Base-by-base conservation (phyloP, 441 rosid genomes). In the Viola pubescens region DNA sequence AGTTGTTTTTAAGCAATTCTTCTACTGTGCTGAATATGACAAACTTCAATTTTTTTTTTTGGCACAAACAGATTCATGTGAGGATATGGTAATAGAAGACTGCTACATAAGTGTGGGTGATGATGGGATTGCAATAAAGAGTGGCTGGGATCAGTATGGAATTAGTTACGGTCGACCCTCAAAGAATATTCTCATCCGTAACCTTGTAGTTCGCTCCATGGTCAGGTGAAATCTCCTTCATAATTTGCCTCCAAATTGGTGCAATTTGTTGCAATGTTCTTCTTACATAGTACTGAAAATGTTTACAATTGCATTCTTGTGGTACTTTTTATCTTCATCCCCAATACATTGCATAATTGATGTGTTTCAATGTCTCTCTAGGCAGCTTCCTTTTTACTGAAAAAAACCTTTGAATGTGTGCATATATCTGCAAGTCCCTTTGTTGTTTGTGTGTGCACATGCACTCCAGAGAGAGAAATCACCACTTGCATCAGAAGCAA, bases 71-170 rank as follows among this genome's bases (percentile, higher is more conserved):
- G 98, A 94, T 83, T 94, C 98, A 1, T 94, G 95, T 40, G 91
- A 86, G 76, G 95, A 90, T 75, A 81, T 94, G 88, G 84, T 94
- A 37, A 94, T 94, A 39, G 96, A 94, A 73, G 85, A 94, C 68
- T 90, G 96, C 70, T 94, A 90, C 73, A 94, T 94, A 62, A 94
- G 98, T 59, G 95, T 89, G 11, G 98, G 98, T 54, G 98, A 94
- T 72, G 98, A 94, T 72, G 96, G 82, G 0, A 80, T 94, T 58
- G 98, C 97, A 5, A 94, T 94, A 71, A 90, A 94, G 76, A 94
- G 97, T 65, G 98, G 98, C 52, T 90, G 98, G 97, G 98, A 94
- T 85, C 98, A 94, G 70, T 94, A 88, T 77, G 98, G 98, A 47
- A 88, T 86, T 60, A 73, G 84, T 3, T 94, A 88, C 73, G 91